Base-by-base conservation (phyloP, 2,329 filamentous ascomycete genomes). In the Fusarium sterilihyphosum region DNA sequence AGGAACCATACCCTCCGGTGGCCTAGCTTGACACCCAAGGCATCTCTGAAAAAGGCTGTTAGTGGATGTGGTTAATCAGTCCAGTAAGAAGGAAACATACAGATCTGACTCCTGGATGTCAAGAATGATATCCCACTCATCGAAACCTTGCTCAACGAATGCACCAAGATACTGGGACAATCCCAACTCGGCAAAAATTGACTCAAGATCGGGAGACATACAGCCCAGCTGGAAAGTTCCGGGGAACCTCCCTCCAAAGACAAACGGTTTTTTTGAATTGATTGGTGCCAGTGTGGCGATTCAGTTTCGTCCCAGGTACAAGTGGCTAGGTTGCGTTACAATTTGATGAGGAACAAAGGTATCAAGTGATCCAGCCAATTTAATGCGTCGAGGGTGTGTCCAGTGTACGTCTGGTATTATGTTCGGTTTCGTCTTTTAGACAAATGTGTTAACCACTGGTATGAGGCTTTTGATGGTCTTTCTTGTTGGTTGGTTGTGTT, bases 31-130 rank as follows among this genome's bases (percentile, higher is more conserved):
- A 96, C 93, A 65, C 90, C 91, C 61, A 96, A 85, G 46, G 88
- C 88, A 84, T 94, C 93, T 70, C 92, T 94, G 67, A 49, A 46
- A 47, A 26, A 44, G 13, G 35, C n/a, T 54, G 68, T 82, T 60
- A 81, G 77, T 41, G 60, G 44, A 50, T 46, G 47, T 41, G 52
- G 22, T 26, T 14, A 35, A 38, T 6, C 9, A 18, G 26, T 22
- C 14, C 11, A 38, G 12, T 10, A 22, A 16, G 20, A 41, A 40
- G 33, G 52, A 18, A 80, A 84, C 91, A 81, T 83, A 94, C 92
- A 96, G 86, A 79, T 96, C 94, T 31, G 92, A 93, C 82, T 96
- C 94, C 70, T 93, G 94, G 61, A 96, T 95, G 79, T 96, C 93
- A 58, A 95, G 86, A 63, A 96, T 91, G 2, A 92, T 95, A 40